These are phyloP conservation scores for Chaetothyriales sp. DNA, from an alignment of 2,329 filamentous ascomycete genomes.

Conservation along the genomic window DNA sequence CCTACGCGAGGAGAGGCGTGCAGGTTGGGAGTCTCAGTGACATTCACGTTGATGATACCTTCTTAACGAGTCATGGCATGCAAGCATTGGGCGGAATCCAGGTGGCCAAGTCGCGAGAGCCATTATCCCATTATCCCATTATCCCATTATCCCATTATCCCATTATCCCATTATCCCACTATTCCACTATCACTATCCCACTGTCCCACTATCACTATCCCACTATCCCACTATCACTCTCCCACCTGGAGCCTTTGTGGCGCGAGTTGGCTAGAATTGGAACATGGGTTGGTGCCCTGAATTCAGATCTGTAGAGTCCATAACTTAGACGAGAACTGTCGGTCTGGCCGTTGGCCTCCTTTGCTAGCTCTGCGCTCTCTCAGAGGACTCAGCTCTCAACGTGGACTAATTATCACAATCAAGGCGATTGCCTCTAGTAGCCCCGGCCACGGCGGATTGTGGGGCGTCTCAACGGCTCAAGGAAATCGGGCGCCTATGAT, in stretches of 20 bases:
- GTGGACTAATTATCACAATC: neutral
- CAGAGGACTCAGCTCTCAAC: neutral
- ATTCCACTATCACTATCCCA: too few relatives aligned
- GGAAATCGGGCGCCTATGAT: neutral
- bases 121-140: neutral
- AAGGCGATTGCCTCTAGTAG: neutral
- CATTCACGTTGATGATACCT: neutral
- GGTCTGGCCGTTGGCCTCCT: neutral
- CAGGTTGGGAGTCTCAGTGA: neutral
- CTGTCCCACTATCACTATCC: too few relatives aligned
- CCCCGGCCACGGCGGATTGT: neutral
- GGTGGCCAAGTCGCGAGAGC: neutral
- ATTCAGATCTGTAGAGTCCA: neutral
- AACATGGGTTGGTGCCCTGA: neutral
- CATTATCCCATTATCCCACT: neutral
- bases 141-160: neutral
- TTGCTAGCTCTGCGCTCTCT: neutral
- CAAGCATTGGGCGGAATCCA: neutral
- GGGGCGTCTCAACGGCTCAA: neutral
- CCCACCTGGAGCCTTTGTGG: neutral
- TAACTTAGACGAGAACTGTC: neutral
- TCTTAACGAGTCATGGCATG: neutral
- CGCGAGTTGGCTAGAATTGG: neutral
- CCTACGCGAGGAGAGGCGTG: neutral
- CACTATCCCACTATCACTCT: neutral